These are phyloP conservation scores for Lentinus brumalis DNA, from an alignment of 768 basidiomycete genomes.

Conservation along the genomic window DNA sequence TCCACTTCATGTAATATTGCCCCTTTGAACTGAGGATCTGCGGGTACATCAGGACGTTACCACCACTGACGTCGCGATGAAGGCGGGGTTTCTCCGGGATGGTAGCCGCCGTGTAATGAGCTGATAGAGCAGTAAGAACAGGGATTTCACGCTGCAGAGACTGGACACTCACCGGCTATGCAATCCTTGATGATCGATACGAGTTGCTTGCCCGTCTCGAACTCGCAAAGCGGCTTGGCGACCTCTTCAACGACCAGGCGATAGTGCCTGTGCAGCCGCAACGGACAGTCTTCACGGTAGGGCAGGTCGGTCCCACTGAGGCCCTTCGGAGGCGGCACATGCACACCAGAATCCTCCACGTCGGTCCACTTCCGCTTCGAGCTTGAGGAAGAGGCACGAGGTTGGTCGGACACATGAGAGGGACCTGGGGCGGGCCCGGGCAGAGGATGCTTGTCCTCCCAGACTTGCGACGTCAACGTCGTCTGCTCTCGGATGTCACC, in stretches of 20 bases:
- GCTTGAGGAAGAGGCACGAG: background rate
- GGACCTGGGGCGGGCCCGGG: background rate
- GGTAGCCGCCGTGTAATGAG: background rate
- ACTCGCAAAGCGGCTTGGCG: background rate
- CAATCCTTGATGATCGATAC: background rate
- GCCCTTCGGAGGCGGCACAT: background rate
- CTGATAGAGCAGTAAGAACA: background rate
- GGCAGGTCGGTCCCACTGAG: background rate
- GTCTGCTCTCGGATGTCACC: background rate
- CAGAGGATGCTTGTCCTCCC: background rate
- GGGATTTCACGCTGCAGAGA: background rate
- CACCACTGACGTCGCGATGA: slow-evolving; percentile 11
- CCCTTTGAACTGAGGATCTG: background rate
- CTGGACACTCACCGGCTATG: background rate
- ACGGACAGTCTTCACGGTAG: background rate
- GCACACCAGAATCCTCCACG: background rate
- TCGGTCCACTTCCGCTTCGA: background rate
- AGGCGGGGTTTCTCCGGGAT: background rate
- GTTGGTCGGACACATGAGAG: too few relatives aligned
- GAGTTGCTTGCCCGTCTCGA: background rate
- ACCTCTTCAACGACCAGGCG: slow-evolving; percentile 10
- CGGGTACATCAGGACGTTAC: slow-evolving; percentile 10
- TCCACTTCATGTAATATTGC: background rate
- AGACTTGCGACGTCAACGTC: background rate
- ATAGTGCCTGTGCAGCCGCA: slow-evolving; percentile 1